Base-by-base conservation (phyloP, 1,284 basidiomycete genomes). In the Austroboletus niveus region DNA sequence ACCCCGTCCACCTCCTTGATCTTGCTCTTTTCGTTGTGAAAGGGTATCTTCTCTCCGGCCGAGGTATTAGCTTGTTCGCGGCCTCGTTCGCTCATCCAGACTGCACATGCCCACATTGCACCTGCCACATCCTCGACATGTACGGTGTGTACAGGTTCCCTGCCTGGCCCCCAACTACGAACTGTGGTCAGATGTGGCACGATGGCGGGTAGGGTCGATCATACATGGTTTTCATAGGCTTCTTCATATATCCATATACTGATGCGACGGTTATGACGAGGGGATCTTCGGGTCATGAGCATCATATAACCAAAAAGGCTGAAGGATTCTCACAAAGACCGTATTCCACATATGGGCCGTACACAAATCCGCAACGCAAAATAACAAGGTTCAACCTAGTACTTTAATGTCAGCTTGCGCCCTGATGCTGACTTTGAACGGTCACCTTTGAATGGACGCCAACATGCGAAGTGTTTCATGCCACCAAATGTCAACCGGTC, bases 191-290 rank as follows among this genome's bases (percentile, higher is more conserved):
- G 44, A 27, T 12, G 15, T 27, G 20, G 20, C 22, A 41, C 24
- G 4, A 17, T 7, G 15, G n/a, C 24, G 9, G 3, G 22, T 24
- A 5, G 31, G 30, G 20, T 30, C 17, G 52, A 35, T 70, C 84
- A 66, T 71, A 91, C 81, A 92, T 75, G 29, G 86, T 90, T 68
- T 91, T 92, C 87, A 95, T 91, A 5, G 92, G 89, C 62, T 90
- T 86, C 62, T 89, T 83, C 64, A 90, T 75, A 65, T 89, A 85
- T 15, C 88, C 84, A 68, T 94, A 94, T 17, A 93, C 85, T 38
- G 89, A 84, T n/a, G 81, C 88, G 4, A 91, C 84, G 0, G 87
- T 86, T 45, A 92, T 80, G 41, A 83, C 82, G 5, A 83, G 79
- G 30, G 87, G 74, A 51, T 63, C 62, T 61, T 54, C 15, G 36